Percentiles rank a stretch among this genome's conserved stretches.
Conservation (phyloP, 306 rosid species). For the Gynostemma pentaphyllum region DNA sequence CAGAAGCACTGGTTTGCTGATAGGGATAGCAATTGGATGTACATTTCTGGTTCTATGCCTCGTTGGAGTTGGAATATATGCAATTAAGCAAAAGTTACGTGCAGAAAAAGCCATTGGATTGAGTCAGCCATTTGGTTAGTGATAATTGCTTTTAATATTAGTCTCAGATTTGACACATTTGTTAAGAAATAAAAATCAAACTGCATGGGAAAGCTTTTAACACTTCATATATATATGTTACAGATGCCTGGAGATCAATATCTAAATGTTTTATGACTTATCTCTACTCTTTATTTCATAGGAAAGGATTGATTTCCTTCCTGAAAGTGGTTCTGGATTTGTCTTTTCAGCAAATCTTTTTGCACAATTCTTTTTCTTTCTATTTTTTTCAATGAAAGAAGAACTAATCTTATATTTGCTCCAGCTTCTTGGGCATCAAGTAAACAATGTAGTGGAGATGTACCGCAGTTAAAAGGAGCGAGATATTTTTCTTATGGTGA, state of each 20-base stretch:
- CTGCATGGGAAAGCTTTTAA: too few species aligned
- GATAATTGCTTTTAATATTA: too few species aligned
- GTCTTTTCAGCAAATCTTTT: too few species aligned
- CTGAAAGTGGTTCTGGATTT: too few species aligned
- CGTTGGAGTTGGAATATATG: constrained; percentile 36
- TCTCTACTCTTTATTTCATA: too few species aligned
- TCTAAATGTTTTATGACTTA: too few species aligned
- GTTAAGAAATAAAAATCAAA: too few species aligned
- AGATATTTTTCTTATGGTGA: constrained; percentile 58
- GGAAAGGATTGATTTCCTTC: neutral
- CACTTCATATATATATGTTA: neutral
- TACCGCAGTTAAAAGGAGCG: constrained; percentile 41
- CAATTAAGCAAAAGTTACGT: constrained; percentile 32
- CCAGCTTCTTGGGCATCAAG: constrained; percentile 35
- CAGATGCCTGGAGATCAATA: too few species aligned
- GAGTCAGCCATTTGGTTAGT: constrained; percentile 32
- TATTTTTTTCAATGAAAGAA: too few species aligned
- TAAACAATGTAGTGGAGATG: constrained; percentile 18
- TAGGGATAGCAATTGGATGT: constrained; percentile 62
- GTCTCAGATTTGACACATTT: too few species aligned
- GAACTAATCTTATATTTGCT: neutral
- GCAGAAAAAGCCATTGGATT: constrained; percentile 24
- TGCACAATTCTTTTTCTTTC: too few species aligned
- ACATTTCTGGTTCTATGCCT: constrained; percentile 30
- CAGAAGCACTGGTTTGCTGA: constrained; percentile 25